Evolutionary conservation across 2,329 filamentous ascomycete species (phyloP).

Genomic region (Aureobasidium sp.): DNA sequence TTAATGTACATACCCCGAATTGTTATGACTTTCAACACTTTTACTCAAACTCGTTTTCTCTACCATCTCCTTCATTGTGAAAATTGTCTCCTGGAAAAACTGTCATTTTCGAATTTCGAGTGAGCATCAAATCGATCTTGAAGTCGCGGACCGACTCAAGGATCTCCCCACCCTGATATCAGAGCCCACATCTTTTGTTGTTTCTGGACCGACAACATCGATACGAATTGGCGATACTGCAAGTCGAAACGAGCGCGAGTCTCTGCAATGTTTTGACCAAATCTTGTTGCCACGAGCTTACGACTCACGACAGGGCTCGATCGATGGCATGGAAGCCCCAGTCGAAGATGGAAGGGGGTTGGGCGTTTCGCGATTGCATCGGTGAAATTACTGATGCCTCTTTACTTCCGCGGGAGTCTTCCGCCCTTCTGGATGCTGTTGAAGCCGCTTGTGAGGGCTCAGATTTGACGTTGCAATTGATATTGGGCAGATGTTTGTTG

Average conservation of each 20-base stretch:
- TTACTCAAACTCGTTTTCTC: background rate
- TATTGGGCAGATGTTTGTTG: background rate
- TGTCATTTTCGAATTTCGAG: background rate
- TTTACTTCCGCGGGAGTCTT: too few species aligned
- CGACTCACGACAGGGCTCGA: background rate
- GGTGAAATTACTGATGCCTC: background rate
- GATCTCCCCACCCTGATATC: background rate
- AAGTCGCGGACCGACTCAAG: background rate
- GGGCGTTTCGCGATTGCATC: background rate
- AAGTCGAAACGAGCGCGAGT: background rate
- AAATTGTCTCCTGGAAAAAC: background rate
- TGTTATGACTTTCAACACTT: constrained; percentile 3
- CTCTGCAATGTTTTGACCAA: background rate
- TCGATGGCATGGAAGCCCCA: background rate
- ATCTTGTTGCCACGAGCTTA: background rate
- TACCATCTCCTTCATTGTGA: too few species aligned
- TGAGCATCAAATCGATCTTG: background rate
- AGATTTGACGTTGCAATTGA: background rate
- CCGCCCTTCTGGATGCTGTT: background rate
- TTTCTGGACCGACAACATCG: background rate
- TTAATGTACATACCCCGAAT: constrained; percentile 4
- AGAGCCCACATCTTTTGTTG: background rate
- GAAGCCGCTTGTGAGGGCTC: background rate
- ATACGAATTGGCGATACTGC: too few species aligned
- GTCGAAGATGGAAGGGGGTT: background rate